Evolutionary conservation across 257 asterid species (phyloP), one percentile per base, ranked within the genome.

Genomic region (Solanum chmielewskii): DNA sequence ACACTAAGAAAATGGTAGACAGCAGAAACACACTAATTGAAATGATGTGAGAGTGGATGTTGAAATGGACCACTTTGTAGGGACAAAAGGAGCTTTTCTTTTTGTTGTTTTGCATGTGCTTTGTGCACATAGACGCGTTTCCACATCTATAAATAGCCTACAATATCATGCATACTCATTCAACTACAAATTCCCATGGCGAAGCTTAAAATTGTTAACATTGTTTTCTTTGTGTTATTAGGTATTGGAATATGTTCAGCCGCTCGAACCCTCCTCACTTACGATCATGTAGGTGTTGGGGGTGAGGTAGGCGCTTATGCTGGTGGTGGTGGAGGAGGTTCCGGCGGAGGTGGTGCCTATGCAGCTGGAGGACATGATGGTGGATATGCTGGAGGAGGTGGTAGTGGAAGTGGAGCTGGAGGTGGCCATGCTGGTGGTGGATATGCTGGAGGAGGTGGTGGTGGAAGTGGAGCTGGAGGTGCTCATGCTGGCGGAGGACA

Each of bases 231-330:
- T 88, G 74, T 90, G 70, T 21, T 88, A 60, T 52, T 90, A 37
- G 88, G 90, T 3, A 62, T 90, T 39, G 85, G 89, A 45, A 64
- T 88, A 71, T 86, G 89, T 74, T 73, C 85, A 52, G 92, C 89
- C 23, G 85, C 89, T 45, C 86, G 92, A 86, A 45, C 88, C 41
- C 90, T 90, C 41, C 90, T 90, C 87, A 89, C 86, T 31, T 74
- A 80, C 25, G 39, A 37, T 37, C 39, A 37, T 37, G 39, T 37
- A 1, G 39, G 39, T 37, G 39, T 37, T 37, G 39, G 39, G 39
- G 86, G 90, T 44, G 94, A 88, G 21, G 47, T 37, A 5, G 85
- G 47, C 1, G 93, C 91, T 7, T 83, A n/a, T 23, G 90, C 82
- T 27, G 75, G 75, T 68, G 90, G 85, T 27, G 75, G 75, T 68